Base-by-base conservation (phyloP, 495 filamentous ascomycete species). In the Xylaria flabelliformis region DNA sequence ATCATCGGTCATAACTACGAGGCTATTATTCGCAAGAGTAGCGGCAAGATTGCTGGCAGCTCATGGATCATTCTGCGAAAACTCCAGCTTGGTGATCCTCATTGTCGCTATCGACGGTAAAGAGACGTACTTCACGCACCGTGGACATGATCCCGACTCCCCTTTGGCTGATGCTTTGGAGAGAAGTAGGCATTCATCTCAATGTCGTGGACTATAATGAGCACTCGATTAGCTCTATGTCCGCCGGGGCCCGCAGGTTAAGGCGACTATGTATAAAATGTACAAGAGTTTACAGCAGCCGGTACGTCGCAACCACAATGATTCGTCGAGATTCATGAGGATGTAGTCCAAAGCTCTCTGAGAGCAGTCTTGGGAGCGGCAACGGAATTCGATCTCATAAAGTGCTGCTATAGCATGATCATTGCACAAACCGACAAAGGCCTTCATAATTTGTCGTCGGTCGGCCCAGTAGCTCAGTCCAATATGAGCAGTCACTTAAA, bases 1-100 rank as follows among this genome's bases (percentile, higher is more conserved):
- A 95, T 98, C 82, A 97, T 98, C 67, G 96, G 96, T 32, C 90
- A 95, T 13, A 98, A 92, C 39, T 98, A 98, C 86, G 95, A 98
- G 82, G 95, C 95, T 51, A 92, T 98, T 80, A 99, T 99, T 95
- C 92, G 29, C 96, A 99, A 79, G 36, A 8, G 6, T 39, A 93
- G 90, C 72, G 96, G 96, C 67, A 99, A 99, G 83, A 96, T 95
- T 67, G 96, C 95, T 67, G 96, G 96, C 74, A 91, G 94, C 70
- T 95, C 96, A 51, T 98, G 93, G 94, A 91, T 98, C 74, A 95
- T 99, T 79, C 90, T 93, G 79, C 91, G 92, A 62, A 89, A 90
- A 59, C 88, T 98, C 71, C 90, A 97, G 76, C 92, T 98, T 73
- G 96, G 97, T 82, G 88, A 98, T 73, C 96, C 96, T 5, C 94